Evolutionary conservation across 2,329 filamentous ascomycete genomes (phyloP), one percentile per base, ranked within the genome.

Genomic region (Penicillium verrucosum): DNA sequence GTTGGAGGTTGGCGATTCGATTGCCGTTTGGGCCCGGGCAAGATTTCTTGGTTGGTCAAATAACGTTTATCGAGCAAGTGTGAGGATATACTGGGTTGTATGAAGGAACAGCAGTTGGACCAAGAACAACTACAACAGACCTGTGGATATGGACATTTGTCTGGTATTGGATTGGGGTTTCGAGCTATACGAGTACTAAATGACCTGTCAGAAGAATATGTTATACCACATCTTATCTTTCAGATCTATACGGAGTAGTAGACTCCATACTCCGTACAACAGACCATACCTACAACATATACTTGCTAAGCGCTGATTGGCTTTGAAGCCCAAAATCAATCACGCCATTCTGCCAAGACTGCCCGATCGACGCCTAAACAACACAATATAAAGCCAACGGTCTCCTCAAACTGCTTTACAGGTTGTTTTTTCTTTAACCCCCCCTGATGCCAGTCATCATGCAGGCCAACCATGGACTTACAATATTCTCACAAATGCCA

Each of bases 1-100:
- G 21, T 57, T 76, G 62, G 58, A 69, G 18, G 50, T 75, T 51
- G 74, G 74, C 1, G 73, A 76, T 59, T 69, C 72, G 5, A 65
- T 76, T 55, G 63, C 67, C 12, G 50, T 76, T n/a, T 75, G 72
- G 73, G 70, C 65, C 16, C 62, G 73, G 27, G 70, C 74, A 18
- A 67, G 74, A 27, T 76, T 76, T 58, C 63, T 63, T 0, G 70
- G 67, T 5, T 76, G 74, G 74, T 37, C 46, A 10, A 76, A 76
- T 49, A 55, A 70, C 60, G 71, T 76, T 5, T 51, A 70, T 27
- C 43, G 51, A 6, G 58, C 72, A 38, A 65, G 62, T 10, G 67
- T 73, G 25, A 62, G 71, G 27, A 65, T 76, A 2, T 76, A 71
- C 47, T 76, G 74, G 74, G 72, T 71, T 36, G 60, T 73, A 40